Conservation (phyloP, 768 basidiomycete genomes). For the Trametes sanguinea region DNA sequence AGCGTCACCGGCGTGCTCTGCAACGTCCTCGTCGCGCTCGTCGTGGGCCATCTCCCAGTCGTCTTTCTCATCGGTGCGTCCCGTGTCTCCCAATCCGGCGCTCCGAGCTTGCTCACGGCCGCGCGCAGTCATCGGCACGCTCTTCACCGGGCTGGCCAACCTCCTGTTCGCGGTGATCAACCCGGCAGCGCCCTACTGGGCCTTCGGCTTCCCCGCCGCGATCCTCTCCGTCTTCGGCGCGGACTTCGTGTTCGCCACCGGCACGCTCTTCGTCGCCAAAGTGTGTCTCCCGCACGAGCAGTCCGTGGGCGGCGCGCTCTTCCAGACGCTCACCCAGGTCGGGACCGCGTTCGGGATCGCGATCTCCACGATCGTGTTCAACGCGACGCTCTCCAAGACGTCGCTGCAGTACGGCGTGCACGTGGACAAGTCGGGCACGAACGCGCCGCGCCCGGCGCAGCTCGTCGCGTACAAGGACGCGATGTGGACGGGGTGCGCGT, state of each 20-base stretch:
- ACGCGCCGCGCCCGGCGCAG: slow-evolving; percentile 39
- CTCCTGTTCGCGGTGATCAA: slow-evolving; percentile 71
- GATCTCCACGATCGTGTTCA: slow-evolving; percentile 70
- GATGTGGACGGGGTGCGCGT: slow-evolving; percentile 65
- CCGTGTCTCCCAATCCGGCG: neutral
- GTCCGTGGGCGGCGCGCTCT: slow-evolving; percentile 71
- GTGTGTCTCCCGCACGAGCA: slow-evolving; percentile 69
- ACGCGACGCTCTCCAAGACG: slow-evolving; percentile 45
- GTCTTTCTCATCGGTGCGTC: slow-evolving; percentile 58
- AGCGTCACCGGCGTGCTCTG: slow-evolving; percentile 64
- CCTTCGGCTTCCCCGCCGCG: slow-evolving; percentile 71
- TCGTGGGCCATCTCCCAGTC: slow-evolving; percentile 56
- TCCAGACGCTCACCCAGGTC: slow-evolving; percentile 77
- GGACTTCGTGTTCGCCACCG: slow-evolving; percentile 74
- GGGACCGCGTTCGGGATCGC: slow-evolving; percentile 73
- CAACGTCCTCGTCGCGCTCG: slow-evolving; percentile 64
- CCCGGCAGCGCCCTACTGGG: slow-evolving; percentile 65
- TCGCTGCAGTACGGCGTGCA: slow-evolving; percentile 36
- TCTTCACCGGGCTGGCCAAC: slow-evolving; percentile 56
- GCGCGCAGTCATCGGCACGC: slow-evolving; percentile 52
- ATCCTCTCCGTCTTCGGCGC: slow-evolving; percentile 71
- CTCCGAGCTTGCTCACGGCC: neutral
- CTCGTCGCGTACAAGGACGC: slow-evolving; percentile 64
- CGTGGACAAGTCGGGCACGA: slow-evolving; percentile 31
- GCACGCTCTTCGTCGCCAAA: slow-evolving; percentile 77